A percentile compares a stretch with the other conserved stretches of the same genome.
Evolutionary conservation across 2,329 filamentous ascomycete genomes (phyloP).

Genomic region (Fusarium xyrophilum): DNA sequence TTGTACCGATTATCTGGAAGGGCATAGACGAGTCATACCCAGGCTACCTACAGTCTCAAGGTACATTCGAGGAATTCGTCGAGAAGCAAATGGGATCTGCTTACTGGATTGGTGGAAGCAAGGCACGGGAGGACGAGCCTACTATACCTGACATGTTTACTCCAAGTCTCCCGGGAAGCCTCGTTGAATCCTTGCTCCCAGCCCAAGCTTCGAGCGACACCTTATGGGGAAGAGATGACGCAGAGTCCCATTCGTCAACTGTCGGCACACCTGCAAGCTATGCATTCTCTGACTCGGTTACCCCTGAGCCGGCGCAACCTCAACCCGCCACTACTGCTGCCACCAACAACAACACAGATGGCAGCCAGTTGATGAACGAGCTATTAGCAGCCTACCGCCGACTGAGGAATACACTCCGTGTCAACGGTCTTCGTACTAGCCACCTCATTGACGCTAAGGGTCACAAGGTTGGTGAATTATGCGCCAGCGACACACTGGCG

Average conservation of each 20-base stretch:
- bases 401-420: constrained; percentile 63
- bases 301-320: constrained; percentile 35
- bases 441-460: constrained; percentile 45
- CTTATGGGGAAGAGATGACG: constrained; percentile 52
- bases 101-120: constrained; percentile 52
- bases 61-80: constrained; percentile 73
- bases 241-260: constrained; percentile 41
- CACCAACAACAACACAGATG: constrained; percentile 13
- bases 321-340: constrained; percentile 8
- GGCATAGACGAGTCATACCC: constrained; percentile 85
- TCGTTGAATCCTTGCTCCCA: constrained; percentile 49
- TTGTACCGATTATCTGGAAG: constrained; percentile 95
- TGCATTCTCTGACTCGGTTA: constrained; percentile 48
- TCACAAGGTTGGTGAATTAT: constrained; percentile 54
- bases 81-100: constrained; percentile 60
- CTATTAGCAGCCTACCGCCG: constrained; percentile 67
- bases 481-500: constrained; percentile 65
- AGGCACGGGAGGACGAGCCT: constrained; percentile 47
- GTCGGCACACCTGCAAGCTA: constrained; percentile 53
- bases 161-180: constrained; percentile 49
- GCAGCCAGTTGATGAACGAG: constrained; percentile 54
- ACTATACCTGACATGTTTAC: constrained; percentile 44
- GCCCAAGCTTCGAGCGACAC: constrained; percentile 48
- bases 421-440: constrained; percentile 58
- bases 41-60: constrained; percentile 68